Conservation (phyloP, 306 rosid species). For the Coriaria nepalensis region DNA sequence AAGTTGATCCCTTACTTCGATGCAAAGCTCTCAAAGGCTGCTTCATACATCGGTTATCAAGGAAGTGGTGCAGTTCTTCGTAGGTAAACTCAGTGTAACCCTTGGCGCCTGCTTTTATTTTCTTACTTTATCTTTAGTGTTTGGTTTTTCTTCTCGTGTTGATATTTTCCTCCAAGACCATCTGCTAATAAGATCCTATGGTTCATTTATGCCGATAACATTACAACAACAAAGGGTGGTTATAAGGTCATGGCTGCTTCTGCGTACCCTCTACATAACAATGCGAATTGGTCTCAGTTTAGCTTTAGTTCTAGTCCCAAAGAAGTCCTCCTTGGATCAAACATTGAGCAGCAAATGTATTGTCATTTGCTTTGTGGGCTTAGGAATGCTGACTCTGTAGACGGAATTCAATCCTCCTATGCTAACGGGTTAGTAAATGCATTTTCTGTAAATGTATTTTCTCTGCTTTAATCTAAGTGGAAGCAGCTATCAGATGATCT, state of each 20-base stretch:
- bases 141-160: constrained; percentile 5
- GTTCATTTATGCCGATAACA: constrained; percentile 42
- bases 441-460: constrained; percentile 26
- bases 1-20: constrained; percentile 58
- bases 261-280: constrained; percentile 38
- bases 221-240: constrained; percentile 42
- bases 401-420: constrained; percentile 39
- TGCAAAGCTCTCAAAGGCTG: constrained; percentile 37
- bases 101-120: neutral
- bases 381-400: constrained; percentile 24
- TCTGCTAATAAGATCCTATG: constrained; percentile 29
- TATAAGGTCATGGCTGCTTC: constrained; percentile 64
- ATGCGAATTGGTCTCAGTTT: constrained; percentile 26
- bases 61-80: constrained; percentile 29
- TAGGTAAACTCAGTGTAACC: constrained; percentile 19
- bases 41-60: constrained; percentile 33
- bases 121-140: neutral
- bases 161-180: constrained; percentile 45
- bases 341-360: constrained; percentile 55
- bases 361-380: constrained; percentile 60
- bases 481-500: constrained; percentile 45
- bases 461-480: constrained; percentile 39
- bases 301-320: constrained; percentile 32
- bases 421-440: constrained; percentile 36
- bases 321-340: constrained; percentile 40